Conservation (phyloP, 768 basidiomycete species). For the Lentinula guzmanii region DNA sequence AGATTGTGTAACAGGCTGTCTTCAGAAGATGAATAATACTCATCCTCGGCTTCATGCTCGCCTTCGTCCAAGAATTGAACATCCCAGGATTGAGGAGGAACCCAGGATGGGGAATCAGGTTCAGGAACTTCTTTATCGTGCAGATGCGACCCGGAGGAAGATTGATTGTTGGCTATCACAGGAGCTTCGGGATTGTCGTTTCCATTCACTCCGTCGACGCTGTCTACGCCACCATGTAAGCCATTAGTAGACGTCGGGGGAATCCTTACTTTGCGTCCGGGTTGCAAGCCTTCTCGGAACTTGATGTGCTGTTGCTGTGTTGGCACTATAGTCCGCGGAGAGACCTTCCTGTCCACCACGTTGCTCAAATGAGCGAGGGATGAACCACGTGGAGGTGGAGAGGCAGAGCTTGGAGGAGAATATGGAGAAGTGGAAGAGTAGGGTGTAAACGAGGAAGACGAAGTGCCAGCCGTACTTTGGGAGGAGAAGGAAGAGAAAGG, state of each 20-base stretch:
- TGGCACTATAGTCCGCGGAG: slow-evolving; percentile 41
- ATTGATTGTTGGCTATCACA: background rate
- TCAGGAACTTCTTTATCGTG: background rate
- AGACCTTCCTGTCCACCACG: slow-evolving; percentile 33
- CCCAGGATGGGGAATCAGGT: slow-evolving; percentile 42
- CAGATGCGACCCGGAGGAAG: background rate
- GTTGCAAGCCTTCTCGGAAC: slow-evolving; percentile 4
- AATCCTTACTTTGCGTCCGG: background rate
- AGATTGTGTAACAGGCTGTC: slow-evolving; percentile 17
- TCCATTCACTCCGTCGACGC: slow-evolving; percentile 5
- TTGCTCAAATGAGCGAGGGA: slow-evolving; percentile 2
- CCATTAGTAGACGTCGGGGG: background rate
- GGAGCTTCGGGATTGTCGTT: slow-evolving; percentile 5
- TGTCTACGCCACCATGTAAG: background rate
- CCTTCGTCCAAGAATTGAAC: slow-evolving; percentile 30
- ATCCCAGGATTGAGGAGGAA: slow-evolving; percentile 73
- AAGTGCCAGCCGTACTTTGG: slow-evolving; percentile 8
- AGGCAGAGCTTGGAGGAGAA: slow-evolving; percentile 21
- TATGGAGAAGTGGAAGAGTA: slow-evolving; percentile 28
- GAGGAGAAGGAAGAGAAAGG: slow-evolving; percentile 28
- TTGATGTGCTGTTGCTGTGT: slow-evolving; percentile 4
- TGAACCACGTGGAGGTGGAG: slow-evolving; percentile 15
- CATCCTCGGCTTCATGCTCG: slow-evolving; percentile 34
- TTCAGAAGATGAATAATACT: slow-evolving; percentile 38
- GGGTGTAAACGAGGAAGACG: slow-evolving; percentile 31